Conservation (phyloP, 2,329 filamentous ascomycete genomes). For the Ascochyta rabiei region DNA sequence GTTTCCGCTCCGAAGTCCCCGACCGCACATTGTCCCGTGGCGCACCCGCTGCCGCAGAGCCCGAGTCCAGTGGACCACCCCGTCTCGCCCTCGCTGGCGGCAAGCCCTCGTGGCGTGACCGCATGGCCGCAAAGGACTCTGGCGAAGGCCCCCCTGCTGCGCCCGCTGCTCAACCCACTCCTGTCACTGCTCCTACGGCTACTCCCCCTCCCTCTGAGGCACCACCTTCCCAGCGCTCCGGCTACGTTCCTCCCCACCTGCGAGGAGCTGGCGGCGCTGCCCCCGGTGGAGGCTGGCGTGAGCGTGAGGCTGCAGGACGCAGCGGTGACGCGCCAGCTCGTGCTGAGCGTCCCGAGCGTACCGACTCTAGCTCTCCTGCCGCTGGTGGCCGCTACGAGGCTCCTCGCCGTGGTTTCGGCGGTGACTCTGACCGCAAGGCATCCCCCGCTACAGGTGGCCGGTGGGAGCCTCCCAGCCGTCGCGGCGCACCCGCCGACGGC, state of each 20-base stretch:
- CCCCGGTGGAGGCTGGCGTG: conserved; percentile 45
- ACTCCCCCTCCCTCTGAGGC: conserved; percentile 40
- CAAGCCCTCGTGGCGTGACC: conserved; percentile 76
- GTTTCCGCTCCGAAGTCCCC: conserved; percentile 45
- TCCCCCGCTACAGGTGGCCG: conserved; percentile 42
- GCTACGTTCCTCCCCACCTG: conserved; percentile 56
- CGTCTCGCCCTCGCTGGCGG: conserved; percentile 65
- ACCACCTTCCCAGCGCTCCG: conserved; percentile 47
- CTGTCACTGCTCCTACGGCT: conserved; percentile 38
- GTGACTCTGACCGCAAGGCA: conserved; percentile 39
- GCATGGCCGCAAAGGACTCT: conserved; percentile 61
- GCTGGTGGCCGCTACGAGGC: conserved; percentile 38
- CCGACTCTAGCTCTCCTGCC: conserved; percentile 32
- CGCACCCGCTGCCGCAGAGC: conserved; percentile 15
- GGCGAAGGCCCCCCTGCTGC: conserved; percentile 39
- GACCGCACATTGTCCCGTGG: conserved; percentile 40
- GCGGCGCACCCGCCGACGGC: conserved; percentile 30
- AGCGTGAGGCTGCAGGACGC: conserved; percentile 40
- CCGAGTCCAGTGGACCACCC: conserved; percentile 59
- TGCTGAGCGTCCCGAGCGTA: conserved; percentile 27
- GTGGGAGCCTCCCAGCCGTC: conserved; percentile 38
- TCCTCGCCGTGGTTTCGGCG: conserved; percentile 36
- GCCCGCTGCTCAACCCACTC: conserved; percentile 43
- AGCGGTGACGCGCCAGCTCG: conserved; percentile 39
- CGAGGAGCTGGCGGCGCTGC: conserved; percentile 42